phyloP scores from a whole-genome alignment of 176 grass and related monocot species.

The Phoenix dactylifera region DNA sequence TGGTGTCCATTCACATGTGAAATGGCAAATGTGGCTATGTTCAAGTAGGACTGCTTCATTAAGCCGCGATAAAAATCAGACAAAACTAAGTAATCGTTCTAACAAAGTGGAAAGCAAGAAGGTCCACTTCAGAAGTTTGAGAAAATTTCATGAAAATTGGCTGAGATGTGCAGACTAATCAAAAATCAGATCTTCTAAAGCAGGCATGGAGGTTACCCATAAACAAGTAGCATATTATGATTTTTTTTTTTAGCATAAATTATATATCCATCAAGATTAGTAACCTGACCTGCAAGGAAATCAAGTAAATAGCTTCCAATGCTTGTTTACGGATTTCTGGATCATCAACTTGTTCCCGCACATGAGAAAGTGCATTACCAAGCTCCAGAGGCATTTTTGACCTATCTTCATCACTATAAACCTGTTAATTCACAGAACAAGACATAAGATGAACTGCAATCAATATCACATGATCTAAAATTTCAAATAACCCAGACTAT shows the following conservation, averaged over 20 bases:
- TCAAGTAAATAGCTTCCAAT: conserved; percentile 93
- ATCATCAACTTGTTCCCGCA: conserved; percentile 74
- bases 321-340: conserved; percentile 76
- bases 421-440: conserved; percentile 30
- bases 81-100: no score
- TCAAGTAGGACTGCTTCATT: no score
- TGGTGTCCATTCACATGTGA: no score
- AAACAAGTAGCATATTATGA: no score
- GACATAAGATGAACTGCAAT: neutral
- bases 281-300: conserved; percentile 59
- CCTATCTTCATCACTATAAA: conserved; percentile 72
- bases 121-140: no score
- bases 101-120: no score
- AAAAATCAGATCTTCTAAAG: neutral
- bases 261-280: neutral
- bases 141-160: neutral
- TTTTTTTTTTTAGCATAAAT: no score
- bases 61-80: no score
- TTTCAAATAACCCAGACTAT: neutral
- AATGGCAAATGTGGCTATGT: no score
- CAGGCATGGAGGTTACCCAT: no score
- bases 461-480: neutral
- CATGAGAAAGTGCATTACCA: conserved; percentile 71
- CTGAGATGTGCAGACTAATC: neutral
- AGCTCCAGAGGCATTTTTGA: conserved; percentile 90